These are phyloP conservation scores for Penicillium cataractarum DNA, from an alignment of 495 filamentous ascomycete species.

Conservation along the genomic window DNA sequence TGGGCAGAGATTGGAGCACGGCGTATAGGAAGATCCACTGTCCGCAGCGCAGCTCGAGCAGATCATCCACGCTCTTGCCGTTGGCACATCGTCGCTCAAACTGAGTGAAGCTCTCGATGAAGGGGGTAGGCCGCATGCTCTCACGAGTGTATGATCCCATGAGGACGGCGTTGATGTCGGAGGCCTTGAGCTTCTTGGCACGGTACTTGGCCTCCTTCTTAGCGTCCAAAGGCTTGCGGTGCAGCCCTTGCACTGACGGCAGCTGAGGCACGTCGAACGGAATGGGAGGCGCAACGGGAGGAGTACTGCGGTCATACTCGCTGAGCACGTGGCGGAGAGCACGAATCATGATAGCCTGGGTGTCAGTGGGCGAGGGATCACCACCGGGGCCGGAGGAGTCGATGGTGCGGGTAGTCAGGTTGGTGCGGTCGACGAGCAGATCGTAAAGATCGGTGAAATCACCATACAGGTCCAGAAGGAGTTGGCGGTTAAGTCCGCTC, in stretches of 20 bases:
- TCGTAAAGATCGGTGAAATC: constrained; percentile 90
- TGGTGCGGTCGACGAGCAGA: constrained; percentile 74
- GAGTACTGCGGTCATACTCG: constrained; percentile 86
- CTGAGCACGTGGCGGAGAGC: constrained; percentile 73
- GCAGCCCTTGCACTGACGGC: constrained; percentile 65
- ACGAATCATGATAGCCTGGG: constrained; percentile 48
- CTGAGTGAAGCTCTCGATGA: constrained; percentile 78
- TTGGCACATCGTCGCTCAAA: constrained; percentile 79
- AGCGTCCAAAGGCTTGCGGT: constrained; percentile 61
- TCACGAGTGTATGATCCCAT: constrained; percentile 79
- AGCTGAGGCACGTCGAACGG: constrained; percentile 87
- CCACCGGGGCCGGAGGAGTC: constrained; percentile 41
- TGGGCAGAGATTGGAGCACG: constrained; percentile 84
- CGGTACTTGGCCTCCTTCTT: constrained; percentile 72
- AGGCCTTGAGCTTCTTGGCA: constrained; percentile 70
- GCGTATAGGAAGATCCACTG: constrained; percentile 96
- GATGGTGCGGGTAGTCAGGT: constrained; percentile 56
- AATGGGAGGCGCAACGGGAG: constrained; percentile 87
- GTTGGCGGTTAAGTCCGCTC: constrained; percentile 79
- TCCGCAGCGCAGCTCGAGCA: constrained; percentile 77
- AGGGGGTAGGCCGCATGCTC: constrained; percentile 61
- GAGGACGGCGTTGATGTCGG: constrained; percentile 75
- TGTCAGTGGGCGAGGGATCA: constrained; percentile 33
- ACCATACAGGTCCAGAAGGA: constrained; percentile 79
- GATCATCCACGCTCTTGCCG: constrained; percentile 70